Percentiles rank a stretch among this genome's conserved stretches.
Evolutionary conservation across 2,329 filamentous ascomycete genomes (phyloP).

Genomic region (Didymella arachidicola): DNA sequence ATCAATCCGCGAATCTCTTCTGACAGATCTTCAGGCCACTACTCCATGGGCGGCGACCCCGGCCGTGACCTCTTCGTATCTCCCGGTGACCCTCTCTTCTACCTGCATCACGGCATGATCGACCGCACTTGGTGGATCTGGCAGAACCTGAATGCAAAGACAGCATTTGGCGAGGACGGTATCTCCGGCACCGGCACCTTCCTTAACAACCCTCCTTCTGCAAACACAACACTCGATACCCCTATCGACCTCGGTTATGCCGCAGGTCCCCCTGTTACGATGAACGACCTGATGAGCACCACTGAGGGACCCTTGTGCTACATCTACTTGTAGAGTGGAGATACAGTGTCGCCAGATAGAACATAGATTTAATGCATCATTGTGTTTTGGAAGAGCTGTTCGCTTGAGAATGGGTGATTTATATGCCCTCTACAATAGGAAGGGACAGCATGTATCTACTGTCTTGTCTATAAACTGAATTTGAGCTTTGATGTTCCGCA

Average conservation of each 20-base stretch:
- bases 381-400: neutral
- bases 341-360: too few relatives aligned
- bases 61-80: conserved; percentile 39
- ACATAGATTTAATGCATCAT: neutral
- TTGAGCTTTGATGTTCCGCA: conserved; percentile 4
- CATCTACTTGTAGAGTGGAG: conserved; percentile 35
- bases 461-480: neutral
- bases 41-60: conserved; percentile 56
- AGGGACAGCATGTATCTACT: neutral
- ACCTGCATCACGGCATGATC: conserved; percentile 56
- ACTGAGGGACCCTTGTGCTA: conserved; percentile 47
- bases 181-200: conserved; percentile 58
- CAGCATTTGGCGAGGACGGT: conserved; percentile 36
- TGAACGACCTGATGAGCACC: conserved; percentile 43
- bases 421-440: neutral
- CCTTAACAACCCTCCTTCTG: conserved; percentile 52
- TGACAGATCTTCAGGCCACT: conserved; percentile 55
- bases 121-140: conserved; percentile 55
- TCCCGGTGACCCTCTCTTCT: conserved; percentile 53
- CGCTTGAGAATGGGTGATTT: too few relatives aligned
- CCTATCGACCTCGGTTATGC: conserved; percentile 52
- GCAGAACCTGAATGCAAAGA: conserved; percentile 51
- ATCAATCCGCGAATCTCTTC: conserved; percentile 38
- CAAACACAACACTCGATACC: conserved; percentile 57
- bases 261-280: conserved; percentile 28